phyloP scores from a whole-genome alignment of 208 protist species.

The Tritrichomonas foetus region DNA sequence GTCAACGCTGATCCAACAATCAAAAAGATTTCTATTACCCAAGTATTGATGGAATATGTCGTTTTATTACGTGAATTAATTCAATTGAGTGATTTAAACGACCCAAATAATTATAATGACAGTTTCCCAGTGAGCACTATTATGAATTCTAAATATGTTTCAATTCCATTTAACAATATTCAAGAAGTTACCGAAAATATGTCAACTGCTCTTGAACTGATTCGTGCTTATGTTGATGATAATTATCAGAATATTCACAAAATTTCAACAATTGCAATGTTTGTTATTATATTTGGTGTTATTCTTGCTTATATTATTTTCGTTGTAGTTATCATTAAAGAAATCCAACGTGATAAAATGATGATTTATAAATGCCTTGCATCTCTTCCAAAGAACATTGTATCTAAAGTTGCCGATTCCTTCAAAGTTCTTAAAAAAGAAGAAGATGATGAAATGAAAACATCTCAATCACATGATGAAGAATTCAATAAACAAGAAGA shows the following conservation, averaged over 20 bases:
- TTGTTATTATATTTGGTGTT: neutral
- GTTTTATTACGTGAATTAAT: neutral
- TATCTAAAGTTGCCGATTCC: slow-evolving; percentile 7
- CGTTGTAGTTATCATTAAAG: neutral
- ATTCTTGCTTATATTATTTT: neutral
- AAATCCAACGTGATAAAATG: neutral
- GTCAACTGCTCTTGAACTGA: neutral
- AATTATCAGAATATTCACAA: neutral
- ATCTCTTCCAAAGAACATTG: neutral
- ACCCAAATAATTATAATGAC: neutral
- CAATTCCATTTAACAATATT: neutral
- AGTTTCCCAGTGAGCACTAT: neutral
- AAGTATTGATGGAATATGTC: no score
- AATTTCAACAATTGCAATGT: neutral
- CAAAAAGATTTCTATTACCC: no score
- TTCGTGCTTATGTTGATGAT: neutral
- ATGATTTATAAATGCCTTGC: neutral
- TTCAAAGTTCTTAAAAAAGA: slow-evolving; percentile 34
- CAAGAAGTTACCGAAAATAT: neutral
- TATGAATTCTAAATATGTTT: neutral
- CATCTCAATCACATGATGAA: neutral
- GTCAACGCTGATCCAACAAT: neutral
- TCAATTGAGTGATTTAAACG: neutral
- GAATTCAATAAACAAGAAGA: slow-evolving; percentile 26
- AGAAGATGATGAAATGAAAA: neutral